Evolutionary conservation across 441 rosid species (phyloP).

Genomic region (Eruca vesicaria): DNA sequence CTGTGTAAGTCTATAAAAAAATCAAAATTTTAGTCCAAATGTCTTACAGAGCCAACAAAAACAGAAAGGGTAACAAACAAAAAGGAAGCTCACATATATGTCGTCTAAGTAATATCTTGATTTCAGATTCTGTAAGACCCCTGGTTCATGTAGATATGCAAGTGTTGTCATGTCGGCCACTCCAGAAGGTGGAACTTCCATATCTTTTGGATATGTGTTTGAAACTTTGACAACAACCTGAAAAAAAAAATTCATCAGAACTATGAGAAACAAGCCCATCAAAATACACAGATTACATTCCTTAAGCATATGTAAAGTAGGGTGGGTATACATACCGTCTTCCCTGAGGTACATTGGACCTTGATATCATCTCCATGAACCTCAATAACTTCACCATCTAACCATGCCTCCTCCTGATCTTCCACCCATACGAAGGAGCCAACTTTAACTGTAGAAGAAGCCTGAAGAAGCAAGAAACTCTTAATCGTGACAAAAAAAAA

Average conservation of each 20-base stretch:
- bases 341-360: constrained; percentile 77
- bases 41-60: background rate
- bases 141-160: constrained; percentile 96
- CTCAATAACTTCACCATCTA: constrained; percentile 83
- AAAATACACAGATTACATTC: constrained; percentile 9
- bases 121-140: constrained; percentile 82
- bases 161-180: constrained; percentile 96
- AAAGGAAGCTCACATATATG: constrained; percentile 66
- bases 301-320: background rate
- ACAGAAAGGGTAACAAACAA: background rate
- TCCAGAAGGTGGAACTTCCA: constrained; percentile 84
- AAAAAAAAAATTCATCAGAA: background rate
- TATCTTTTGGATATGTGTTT: constrained; percentile 67
- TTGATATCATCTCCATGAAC: constrained; percentile 62
- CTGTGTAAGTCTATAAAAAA: constrained; percentile 73
- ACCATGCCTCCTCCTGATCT: constrained; percentile 82
- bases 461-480: constrained; percentile 26
- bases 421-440: constrained; percentile 90
- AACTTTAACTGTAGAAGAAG: constrained; percentile 42
- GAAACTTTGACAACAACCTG: constrained; percentile 74
- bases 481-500: background rate
- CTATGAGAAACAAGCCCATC: background rate
- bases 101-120: constrained; percentile 88
- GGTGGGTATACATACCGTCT: constrained; percentile 52
- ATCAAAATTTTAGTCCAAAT: constrained; percentile 2